Conservation (phyloP, 2,329 filamentous ascomycete species). For the Hypoxylon rubiginosum region DNA sequence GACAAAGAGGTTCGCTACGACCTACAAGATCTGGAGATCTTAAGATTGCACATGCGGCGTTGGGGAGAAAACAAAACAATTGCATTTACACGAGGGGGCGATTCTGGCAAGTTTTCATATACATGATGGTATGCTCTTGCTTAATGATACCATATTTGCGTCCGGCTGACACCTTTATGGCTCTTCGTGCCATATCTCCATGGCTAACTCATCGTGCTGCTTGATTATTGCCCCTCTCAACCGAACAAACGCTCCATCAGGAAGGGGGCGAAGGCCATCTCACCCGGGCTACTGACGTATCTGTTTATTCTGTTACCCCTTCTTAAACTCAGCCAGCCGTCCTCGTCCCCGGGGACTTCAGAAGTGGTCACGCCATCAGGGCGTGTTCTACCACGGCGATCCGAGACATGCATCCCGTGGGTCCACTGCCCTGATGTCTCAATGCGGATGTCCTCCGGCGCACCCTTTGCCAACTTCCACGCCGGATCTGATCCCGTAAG, state of each 20-base stretch:
- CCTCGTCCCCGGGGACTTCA: constrained; percentile 77
- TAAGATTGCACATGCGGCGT: constrained; percentile 51
- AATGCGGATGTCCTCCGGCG: constrained; percentile 85
- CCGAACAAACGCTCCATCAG: constrained; percentile 76
- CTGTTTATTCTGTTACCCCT: constrained; percentile 86
- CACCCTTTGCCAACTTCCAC: constrained; percentile 67
- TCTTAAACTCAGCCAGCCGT: constrained; percentile 78
- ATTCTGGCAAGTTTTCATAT: constrained; percentile 41
- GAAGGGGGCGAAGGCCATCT: constrained; percentile 73
- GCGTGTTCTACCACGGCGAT: constrained; percentile 74
- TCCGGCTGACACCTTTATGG: constrained; percentile 48
- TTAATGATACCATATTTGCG: constrained; percentile 52
- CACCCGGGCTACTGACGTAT: constrained; percentile 77
- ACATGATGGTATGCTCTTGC: constrained; percentile 50
- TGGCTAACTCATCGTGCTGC: constrained; percentile 9
- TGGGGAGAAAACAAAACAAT: constrained; percentile 34
- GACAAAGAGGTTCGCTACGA: constrained; percentile 2
- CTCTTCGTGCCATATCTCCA: constrained; percentile 13
- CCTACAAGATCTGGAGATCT: constrained; percentile 14
- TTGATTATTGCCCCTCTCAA: constrained; percentile 43
- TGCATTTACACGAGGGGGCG: constrained; percentile 41
- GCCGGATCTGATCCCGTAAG: constrained; percentile 70
- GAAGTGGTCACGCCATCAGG: constrained; percentile 62
- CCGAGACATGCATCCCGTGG: constrained; percentile 88
- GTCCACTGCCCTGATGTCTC: constrained; percentile 97